Evolutionary conservation across 805 yeast genomes (phyloP).

Genomic region (Zygoascus flipseniorum): DNA sequence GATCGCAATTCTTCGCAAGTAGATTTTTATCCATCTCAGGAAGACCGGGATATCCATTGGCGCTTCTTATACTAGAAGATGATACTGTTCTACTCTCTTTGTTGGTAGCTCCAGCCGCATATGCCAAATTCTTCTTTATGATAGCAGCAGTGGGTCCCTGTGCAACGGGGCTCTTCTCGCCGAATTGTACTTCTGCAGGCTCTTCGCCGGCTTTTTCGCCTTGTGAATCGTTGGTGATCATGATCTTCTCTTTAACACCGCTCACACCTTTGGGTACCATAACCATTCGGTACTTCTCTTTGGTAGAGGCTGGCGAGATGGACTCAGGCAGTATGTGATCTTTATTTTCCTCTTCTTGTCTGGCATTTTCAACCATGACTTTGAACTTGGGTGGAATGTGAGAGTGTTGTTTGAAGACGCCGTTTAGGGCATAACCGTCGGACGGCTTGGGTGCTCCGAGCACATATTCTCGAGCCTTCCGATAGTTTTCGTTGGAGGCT

Average conservation of each 20-base stretch:
- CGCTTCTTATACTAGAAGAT: background rate
- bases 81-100: background rate
- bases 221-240: background rate
- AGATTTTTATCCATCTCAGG: background rate
- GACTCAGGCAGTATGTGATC: constrained; percentile 72
- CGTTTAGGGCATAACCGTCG: background rate
- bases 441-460: background rate
- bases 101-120: background rate
- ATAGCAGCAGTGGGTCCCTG: background rate
- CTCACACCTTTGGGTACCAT: constrained; percentile 14
- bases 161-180: background rate
- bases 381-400: background rate
- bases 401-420: background rate
- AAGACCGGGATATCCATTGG: background rate
- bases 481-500: constrained; percentile 11
- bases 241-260: background rate
- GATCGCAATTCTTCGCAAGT: background rate
- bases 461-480: background rate
- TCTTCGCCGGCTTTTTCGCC: background rate
- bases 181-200: background rate
- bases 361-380: background rate
- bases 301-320: constrained; percentile 87
- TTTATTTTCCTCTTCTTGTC: background rate
- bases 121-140: background rate
- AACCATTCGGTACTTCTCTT: constrained; percentile 60